phyloP scores from a whole-genome alignment of 768 basidiomycete genomes.

The Tricholoma flavovirens region DNA sequence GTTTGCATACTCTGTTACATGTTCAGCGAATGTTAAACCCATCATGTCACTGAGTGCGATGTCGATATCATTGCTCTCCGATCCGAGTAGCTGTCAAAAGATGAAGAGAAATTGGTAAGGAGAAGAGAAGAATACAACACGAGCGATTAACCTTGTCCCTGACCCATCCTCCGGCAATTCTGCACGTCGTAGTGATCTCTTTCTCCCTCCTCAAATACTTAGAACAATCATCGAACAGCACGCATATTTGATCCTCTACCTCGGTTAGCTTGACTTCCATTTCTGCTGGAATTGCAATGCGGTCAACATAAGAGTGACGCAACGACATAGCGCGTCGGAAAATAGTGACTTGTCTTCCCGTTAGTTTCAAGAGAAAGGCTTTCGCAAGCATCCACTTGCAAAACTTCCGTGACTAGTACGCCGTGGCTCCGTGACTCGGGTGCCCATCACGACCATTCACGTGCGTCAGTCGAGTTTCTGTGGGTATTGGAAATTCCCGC shows the following conservation, averaged over 20 bases:
- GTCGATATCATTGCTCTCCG: conserved; percentile 87
- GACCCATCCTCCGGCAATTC: conserved; percentile 98
- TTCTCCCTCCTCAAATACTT: conserved; percentile 45
- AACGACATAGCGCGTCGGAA: conserved; percentile 11
- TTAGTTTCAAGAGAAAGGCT: background rate
- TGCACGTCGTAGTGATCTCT: conserved; percentile 58
- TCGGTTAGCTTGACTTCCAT: conserved; percentile 55
- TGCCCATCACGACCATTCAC: no score
- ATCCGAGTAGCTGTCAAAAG: conserved; percentile 68
- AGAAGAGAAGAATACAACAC: background rate
- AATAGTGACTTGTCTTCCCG: background rate
- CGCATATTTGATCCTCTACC: conserved; percentile 64
- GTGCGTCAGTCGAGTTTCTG: no score
- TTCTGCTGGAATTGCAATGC: conserved; percentile 16
- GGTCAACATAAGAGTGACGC: conserved; percentile 6
- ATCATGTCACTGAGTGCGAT: conserved; percentile 87
- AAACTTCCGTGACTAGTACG: no score
- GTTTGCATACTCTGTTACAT: conserved; percentile 59
- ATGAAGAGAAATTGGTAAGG: conserved; percentile 7
- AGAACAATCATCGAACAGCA: conserved; percentile 77
- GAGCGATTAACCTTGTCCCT: conserved; percentile 77
- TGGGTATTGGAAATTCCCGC: no score
- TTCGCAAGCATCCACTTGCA: background rate
- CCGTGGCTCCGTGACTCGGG: no score
- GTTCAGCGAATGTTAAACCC: conserved; percentile 82